Evolutionary conservation across 345 rosid species (phyloP).

Genomic region (Arabis hirsuta): DNA sequence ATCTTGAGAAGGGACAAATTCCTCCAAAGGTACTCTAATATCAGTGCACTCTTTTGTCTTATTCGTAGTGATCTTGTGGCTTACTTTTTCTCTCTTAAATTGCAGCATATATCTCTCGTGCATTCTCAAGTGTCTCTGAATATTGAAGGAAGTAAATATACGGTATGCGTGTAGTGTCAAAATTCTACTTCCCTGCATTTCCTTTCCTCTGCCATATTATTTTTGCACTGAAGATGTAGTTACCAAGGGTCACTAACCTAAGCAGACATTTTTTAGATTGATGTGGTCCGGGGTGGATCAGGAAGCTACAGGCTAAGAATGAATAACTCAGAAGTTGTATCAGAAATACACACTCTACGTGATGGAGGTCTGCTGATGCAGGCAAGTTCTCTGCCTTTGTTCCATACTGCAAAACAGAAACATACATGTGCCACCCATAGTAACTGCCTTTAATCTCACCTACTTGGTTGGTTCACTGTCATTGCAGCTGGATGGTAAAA

Average conservation of each 20-base stretch:
- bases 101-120: constrained; percentile 96
- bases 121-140: constrained; percentile 95
- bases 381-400: constrained; percentile 58
- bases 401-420: constrained; percentile 4
- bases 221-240: constrained; percentile 24
- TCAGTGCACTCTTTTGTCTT: background rate
- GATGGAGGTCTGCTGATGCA: constrained; percentile 99
- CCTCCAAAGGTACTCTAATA: constrained; percentile 84
- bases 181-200: constrained; percentile 11
- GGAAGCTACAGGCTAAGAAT: constrained; percentile 90
- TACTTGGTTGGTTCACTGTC: constrained; percentile 23
- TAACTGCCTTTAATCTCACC: constrained; percentile 27
- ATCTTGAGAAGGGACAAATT: constrained; percentile 98
- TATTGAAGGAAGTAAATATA: constrained; percentile 99
- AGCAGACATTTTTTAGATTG: constrained; percentile 59
- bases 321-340: constrained; percentile 90
- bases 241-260: constrained; percentile 7
- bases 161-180: constrained; percentile 51
- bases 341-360: constrained; percentile 97
- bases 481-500: constrained; percentile 93
- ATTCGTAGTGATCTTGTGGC: constrained; percentile 26
- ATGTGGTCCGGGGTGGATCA: constrained; percentile 92
- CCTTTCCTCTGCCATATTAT: constrained; percentile 7
- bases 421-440: constrained; percentile 14
- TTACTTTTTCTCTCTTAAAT: constrained; percentile 35